Evolutionary conservation across 2,329 filamentous ascomycete species (phyloP), one percentile per base, ranked within the genome.

Genomic region (Stemphylium beticola): DNA sequence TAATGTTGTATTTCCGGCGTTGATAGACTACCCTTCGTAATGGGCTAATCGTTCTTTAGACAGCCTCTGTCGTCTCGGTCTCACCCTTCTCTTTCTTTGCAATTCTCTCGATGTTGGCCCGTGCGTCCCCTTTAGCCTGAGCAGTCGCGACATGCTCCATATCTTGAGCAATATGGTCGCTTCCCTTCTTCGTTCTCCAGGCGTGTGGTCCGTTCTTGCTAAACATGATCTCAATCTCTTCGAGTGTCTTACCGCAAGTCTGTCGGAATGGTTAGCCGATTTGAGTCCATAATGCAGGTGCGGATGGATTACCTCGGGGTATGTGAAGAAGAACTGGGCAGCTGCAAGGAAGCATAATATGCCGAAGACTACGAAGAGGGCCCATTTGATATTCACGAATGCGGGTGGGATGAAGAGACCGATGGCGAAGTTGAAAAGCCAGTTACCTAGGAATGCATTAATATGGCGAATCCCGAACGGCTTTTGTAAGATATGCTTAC

Each of bases 201-300:
- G 86, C 83, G 2, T 82, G 83, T 1, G 79, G 69, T 0, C 83
- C 84, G 2, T 69, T 67, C 38, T 77, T 80, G 18, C 53, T 52
- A 68, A 93, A 93, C 58, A 92, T 86, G 9, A 85, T 83, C 59
- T 90, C 89, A 74, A 92, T 87, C 68, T 93, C 89, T 69, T 93
- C 90, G 1, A 93, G 83, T 0, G 88, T 89, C 75, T 86, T 90
- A 9, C 88, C 88, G 36, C 86, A 84, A 0, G 89, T 92, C 75
- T 53, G 15, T 31, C 4, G 8, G 7, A 15, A 37, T 5, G n/a
- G 12, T 53, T 32, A 48, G 43, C 4, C 4, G 9, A 2, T 9
- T 29, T 7, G 12, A 4, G 10, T 36, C 2, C 4, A 0, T 20
- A 2, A 15, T 15, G 11, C 1, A 15, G 12, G 5, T 10, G 7